A percentile compares a stretch with the other conserved stretches of the same genome.
These are phyloP conservation scores for Usnea hakonensis DNA, from an alignment of 495 filamentous ascomycete genomes.

Conservation along the genomic window DNA sequence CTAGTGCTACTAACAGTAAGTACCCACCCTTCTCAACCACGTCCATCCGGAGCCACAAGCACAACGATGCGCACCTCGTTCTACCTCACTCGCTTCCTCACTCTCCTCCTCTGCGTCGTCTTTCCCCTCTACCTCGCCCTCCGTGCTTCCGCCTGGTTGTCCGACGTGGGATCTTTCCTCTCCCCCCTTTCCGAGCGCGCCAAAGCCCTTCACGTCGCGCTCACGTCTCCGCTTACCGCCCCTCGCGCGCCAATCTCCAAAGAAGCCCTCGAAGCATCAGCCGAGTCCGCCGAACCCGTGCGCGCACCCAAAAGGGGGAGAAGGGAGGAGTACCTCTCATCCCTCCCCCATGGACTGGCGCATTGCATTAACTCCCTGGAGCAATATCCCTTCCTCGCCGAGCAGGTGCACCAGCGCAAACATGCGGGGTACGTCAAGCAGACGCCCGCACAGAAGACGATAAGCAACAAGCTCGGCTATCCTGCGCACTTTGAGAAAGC, in stretches of 20 bases:
- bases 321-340: neutral
- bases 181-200: neutral
- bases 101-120: neutral
- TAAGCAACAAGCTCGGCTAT: constrained; percentile 1
- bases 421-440: constrained; percentile 1
- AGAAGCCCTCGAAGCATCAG: constrained; percentile 1
- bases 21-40: neutral
- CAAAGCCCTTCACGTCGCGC: neutral
- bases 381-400: constrained; percentile 1
- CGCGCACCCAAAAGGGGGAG: neutral
- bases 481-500: constrained; percentile 4
- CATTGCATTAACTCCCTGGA: constrained; percentile 1
- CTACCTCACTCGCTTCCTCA: constrained; percentile 1
- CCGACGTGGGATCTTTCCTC: constrained; percentile 1
- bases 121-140: neutral
- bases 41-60: constrained; percentile 2
- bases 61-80: constrained; percentile 2
- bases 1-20: neutral
- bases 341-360: neutral
- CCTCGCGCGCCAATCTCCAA: neutral
- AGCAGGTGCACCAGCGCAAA: neutral
- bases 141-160: neutral
- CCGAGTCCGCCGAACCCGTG: neutral
- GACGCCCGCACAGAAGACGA: constrained; percentile 3
- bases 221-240: neutral